phyloP scores from a whole-genome alignment of 768 basidiomycete genomes.

The Galerina sulciceps region DNA sequence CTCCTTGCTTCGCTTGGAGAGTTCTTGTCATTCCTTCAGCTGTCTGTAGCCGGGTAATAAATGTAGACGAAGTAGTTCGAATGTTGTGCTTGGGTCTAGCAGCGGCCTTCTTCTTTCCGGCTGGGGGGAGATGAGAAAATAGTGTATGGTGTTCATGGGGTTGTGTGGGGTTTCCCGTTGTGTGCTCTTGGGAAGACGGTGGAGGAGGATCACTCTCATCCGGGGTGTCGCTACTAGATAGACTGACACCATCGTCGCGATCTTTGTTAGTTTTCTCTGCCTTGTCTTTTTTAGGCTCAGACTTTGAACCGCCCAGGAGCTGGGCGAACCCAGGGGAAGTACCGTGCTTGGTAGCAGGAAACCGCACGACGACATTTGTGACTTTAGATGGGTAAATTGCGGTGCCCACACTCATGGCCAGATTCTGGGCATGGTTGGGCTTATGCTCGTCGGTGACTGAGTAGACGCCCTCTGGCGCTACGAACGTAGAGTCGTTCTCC shows the following conservation, averaged over 20 bases:
- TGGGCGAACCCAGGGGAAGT: constrained; percentile 68
- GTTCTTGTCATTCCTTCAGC: constrained; percentile 75
- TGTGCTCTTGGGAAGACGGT: constrained; percentile 43
- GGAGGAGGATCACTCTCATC: constrained; percentile 56
- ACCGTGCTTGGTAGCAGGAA: constrained; percentile 58
- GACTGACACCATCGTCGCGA: constrained; percentile 68
- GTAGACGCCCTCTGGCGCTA: constrained; percentile 90
- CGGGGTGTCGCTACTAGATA: constrained; percentile 83
- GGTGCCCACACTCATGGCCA: constrained; percentile 40
- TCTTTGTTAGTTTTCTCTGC: constrained; percentile 52
- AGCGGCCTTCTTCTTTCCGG: constrained; percentile 64
- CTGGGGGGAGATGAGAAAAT: constrained; percentile 54
- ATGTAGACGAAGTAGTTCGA: constrained; percentile 88
- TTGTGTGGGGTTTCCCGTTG: constrained; percentile 35
- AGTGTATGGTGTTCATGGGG: constrained; percentile 55
- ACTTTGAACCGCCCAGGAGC: constrained; percentile 68
- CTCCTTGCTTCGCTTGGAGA: constrained; percentile 82
- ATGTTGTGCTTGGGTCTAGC: constrained; percentile 90
- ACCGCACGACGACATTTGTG: constrained; percentile 64
- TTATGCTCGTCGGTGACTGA: constrained; percentile 88
- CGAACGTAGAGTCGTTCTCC: constrained; percentile 86
- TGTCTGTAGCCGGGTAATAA: constrained; percentile 86
- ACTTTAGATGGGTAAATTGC: constrained; percentile 62
- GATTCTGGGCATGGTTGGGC: constrained; percentile 51
- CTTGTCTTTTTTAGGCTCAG: constrained; percentile 66